Evolutionary conservation across 768 basidiomycete species (phyloP).

Genomic region (Suillus subaureus): DNA sequence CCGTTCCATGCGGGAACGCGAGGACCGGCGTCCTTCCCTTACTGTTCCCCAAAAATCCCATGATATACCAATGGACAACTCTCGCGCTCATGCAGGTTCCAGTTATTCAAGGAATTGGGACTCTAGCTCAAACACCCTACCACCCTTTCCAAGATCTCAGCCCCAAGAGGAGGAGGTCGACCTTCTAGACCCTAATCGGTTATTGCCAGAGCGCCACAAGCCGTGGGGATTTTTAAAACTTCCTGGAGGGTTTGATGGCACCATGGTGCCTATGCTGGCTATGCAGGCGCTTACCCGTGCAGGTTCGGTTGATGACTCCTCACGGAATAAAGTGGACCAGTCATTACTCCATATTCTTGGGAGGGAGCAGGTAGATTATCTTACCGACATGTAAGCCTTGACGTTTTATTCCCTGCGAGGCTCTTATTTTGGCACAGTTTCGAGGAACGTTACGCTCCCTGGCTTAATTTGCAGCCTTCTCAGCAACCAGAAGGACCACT

Average conservation of each 20-base stretch:
- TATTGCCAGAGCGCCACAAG: conserved; percentile 36
- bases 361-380: conserved; percentile 35
- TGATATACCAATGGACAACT: conserved; percentile 24
- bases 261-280: conserved; percentile 46
- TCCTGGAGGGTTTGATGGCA: conserved; percentile 45
- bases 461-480: conserved; percentile 42
- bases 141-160: conserved; percentile 21
- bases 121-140: conserved; percentile 15
- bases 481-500: conserved; percentile 34
- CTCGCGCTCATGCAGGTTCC: conserved; percentile 14
- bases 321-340: conserved; percentile 26
- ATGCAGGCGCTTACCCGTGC: conserved; percentile 42
- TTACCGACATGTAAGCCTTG: conserved; percentile 41
- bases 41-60: conserved; percentile 23
- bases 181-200: conserved; percentile 36
- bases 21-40: conserved; percentile 28
- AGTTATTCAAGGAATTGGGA: conserved; percentile 26
- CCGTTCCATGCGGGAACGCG: conserved; percentile 7
- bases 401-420: background rate
- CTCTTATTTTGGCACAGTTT: conserved; percentile 33
- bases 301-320: conserved; percentile 27
- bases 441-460: conserved; percentile 45
- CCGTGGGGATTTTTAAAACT: conserved; percentile 43
- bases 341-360: conserved; percentile 36
- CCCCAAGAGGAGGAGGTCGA: conserved; percentile 30